Conservation (phyloP, 1,284 basidiomycete species). For the Termitomyces sp. region DNA sequence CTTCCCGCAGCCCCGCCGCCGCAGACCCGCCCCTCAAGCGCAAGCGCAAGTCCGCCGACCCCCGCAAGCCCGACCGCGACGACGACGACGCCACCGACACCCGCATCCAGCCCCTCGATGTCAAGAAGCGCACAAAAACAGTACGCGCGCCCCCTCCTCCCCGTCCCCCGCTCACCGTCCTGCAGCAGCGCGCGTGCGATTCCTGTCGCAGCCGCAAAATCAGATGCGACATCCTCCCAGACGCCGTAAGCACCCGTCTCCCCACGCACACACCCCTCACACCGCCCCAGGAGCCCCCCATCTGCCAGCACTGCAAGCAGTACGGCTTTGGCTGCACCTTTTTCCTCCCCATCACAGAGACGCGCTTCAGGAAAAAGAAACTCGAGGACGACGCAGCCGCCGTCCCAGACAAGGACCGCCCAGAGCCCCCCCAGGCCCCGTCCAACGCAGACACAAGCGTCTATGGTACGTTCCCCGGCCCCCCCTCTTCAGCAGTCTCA, state of each 20-base stretch:
- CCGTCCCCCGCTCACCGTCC: slow-evolving; percentile 9
- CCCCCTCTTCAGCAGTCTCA: slow-evolving; percentile 28
- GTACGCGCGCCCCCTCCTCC: slow-evolving; percentile 30
- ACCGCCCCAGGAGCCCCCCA: slow-evolving; percentile 52
- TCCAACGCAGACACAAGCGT: slow-evolving; percentile 37
- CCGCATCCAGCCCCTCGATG: slow-evolving; percentile 39
- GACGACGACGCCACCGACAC: slow-evolving; percentile 50
- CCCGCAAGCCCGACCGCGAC: slow-evolving; percentile 40
- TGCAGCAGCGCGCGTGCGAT: slow-evolving; percentile 75
- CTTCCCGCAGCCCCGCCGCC: slow-evolving; percentile 30
- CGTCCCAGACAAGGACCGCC: slow-evolving; percentile 41
- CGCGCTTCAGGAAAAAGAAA: slow-evolving; percentile 95
- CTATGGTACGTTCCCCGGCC: slow-evolving; percentile 45
- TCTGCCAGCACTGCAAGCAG: slow-evolving; percentile 85
- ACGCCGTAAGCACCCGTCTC: slow-evolving; percentile 32
- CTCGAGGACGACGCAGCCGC: slow-evolving; percentile 51
- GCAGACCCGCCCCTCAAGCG: slow-evolving; percentile 44
- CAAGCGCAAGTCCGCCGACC: slow-evolving; percentile 55
- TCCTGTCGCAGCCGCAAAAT: slow-evolving; percentile 94
- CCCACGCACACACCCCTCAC: background rate
- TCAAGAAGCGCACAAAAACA: slow-evolving; percentile 87
- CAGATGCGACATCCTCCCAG: slow-evolving; percentile 75
- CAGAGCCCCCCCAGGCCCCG: slow-evolving; percentile 19
- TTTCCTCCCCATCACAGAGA: slow-evolving; percentile 97
- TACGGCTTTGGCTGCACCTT: slow-evolving; percentile 92